Percentiles rank a stretch among this genome's conserved stretches.
phyloP scores from a whole-genome alignment of 805 yeast genomes.

The Alloascoidea hylecoeti region DNA sequence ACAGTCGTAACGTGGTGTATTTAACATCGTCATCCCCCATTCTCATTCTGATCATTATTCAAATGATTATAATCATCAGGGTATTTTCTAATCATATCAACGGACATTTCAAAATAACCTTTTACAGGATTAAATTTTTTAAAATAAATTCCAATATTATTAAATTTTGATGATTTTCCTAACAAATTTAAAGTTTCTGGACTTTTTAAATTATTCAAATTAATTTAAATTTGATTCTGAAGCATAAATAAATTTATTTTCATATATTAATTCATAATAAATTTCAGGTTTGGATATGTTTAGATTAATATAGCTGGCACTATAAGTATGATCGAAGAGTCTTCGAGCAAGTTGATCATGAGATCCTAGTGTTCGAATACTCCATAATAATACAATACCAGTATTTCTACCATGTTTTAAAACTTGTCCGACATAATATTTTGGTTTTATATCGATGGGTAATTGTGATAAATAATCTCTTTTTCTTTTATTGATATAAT shows the following conservation, averaged over 20 bases:
- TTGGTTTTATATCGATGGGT: too few species aligned
- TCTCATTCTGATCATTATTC: too few species aligned
- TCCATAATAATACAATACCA: background rate
- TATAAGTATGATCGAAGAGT: too few species aligned
- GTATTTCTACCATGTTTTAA: background rate
- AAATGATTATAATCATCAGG: background rate
- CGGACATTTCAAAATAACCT: background rate
- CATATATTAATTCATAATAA: background rate
- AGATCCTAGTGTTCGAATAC: background rate
- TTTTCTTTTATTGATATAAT: too few species aligned
- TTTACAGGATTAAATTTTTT: background rate
- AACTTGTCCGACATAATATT: constrained; percentile 1
- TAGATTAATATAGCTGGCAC: too few species aligned
- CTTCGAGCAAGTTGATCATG: too few species aligned
- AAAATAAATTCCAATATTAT: background rate
- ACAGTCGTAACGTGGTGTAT: too few species aligned
- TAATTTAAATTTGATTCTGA: background rate
- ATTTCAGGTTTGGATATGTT: background rate
- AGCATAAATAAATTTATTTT: background rate
- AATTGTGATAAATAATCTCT: too few species aligned
- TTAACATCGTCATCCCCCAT: too few species aligned
- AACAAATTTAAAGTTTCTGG: too few species aligned
- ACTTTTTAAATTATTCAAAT: background rate
- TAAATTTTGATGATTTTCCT: background rate
- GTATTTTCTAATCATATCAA: background rate